Base-by-base conservation (phyloP, 2,329 filamentous ascomycete genomes). In the Cladosporium sp. region DNA sequence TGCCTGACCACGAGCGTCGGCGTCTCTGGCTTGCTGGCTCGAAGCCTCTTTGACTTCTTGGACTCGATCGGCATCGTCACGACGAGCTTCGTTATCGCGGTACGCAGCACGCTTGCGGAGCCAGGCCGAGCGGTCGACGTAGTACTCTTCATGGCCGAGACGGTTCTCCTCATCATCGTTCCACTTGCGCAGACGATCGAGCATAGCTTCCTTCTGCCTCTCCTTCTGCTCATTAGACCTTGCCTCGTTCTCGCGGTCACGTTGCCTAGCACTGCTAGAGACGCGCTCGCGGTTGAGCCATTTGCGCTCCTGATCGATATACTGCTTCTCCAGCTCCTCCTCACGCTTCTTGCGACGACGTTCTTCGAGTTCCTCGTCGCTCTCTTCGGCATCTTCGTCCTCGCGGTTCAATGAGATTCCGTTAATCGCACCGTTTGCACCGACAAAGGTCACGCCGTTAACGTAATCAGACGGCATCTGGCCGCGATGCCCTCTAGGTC, bases 211-310 rank as follows among this genome's bases (percentile, higher is more conserved):
- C 59, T 81, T 84, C 53, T 83, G 82, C 48, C 84, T 81, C 61
- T 86, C 82, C 2, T 83, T 73, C 17, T 85, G 84, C 22, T 84
- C 83, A 3, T 83, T 82, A 64, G 96, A 90, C 50, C 89, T 86
- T 61, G 84, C 85, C 68, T 96, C 90, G 10, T 91, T 86, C 25
- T 88, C 88, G 65, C 84, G 86, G 69, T 97, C 92, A 59, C 94
- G 86, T 64, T 96, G 89, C 20, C 97, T 77, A 0, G 94, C 93
- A 4, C 90, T 89, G 13, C 90, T 88, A 39, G 91, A 84, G 60
- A 89, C 89, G 55, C 88, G 84, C 72, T 99, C 94, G 44, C 92
- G 85, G 70, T 95, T 96, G 24, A 91, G 79, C 93, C 93, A 97
- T 61, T 91, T 87, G 28, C 91, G 85, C 71, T 97, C 91, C 42